A percentile compares a stretch with the other conserved stretches of the same genome.
Evolutionary conservation across 225 moss, liverwort and hornwort species (phyloP).

Genomic region (Bryum argenteum): DNA sequence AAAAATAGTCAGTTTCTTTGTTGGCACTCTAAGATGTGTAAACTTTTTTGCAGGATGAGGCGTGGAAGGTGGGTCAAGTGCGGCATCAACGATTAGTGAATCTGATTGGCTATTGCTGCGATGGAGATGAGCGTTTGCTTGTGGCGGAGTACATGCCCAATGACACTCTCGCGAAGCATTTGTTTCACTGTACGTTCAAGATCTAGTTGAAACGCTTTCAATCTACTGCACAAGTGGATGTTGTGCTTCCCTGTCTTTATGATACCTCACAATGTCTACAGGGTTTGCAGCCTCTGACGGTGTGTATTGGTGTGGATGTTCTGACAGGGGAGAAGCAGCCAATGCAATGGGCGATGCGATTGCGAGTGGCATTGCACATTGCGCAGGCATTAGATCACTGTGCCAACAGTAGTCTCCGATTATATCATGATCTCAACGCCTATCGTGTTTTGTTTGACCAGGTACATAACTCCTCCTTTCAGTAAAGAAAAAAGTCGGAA

Average conservation of each 20-base stretch:
- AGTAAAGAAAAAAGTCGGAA: neutral
- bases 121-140: slow-evolving; percentile 94
- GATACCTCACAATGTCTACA: too few species aligned
- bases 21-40: slow-evolving; percentile 12
- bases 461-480: slow-evolving; percentile 42
- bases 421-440: slow-evolving; percentile 97
- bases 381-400: slow-evolving; percentile 97
- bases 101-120: slow-evolving; percentile 88
- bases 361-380: slow-evolving; percentile 91
- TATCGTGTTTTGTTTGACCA: slow-evolving; percentile 96
- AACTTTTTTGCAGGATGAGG: slow-evolving; percentile 69
- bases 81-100: slow-evolving; percentile 91
- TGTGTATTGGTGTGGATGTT: neutral
- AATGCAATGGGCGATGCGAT: slow-evolving; percentile 99
- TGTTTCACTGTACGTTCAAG: slow-evolving; percentile 83
- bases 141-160: slow-evolving; percentile 98
- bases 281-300: neutral
- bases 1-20: neutral
- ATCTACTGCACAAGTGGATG: neutral
- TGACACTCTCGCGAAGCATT: slow-evolving; percentile 92
- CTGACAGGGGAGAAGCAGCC: slow-evolving; percentile 86
- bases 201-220: too few species aligned
- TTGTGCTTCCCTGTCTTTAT: neutral
- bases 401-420: slow-evolving; percentile 78
- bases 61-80: slow-evolving; percentile 96